Base-by-base conservation (phyloP, 2,329 filamentous ascomycete genomes). In the Cryphonectria carpinicola region DNA sequence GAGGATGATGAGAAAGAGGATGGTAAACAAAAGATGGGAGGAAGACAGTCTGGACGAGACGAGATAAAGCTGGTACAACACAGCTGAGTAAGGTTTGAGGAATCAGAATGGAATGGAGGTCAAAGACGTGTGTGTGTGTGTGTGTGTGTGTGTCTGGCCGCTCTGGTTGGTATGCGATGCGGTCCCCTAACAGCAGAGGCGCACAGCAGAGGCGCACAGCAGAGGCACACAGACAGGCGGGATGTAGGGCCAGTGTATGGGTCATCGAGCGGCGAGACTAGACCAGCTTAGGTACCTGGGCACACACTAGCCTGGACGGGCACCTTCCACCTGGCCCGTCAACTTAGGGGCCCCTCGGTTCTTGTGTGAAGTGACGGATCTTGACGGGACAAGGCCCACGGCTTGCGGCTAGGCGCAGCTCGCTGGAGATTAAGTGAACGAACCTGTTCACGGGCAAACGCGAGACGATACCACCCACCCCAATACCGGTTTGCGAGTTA, bases 321-420 rank as follows among this genome's bases (percentile, higher is more conserved):
- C 25, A 52, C 63, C 32, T 65, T n/a, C 63, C 43, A 49, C 63
- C 32, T 65, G 41, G 41, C 32, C 25, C 52, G 41, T 65, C 41
- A 25, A 49, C 46, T 43, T 46, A 35, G 41, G 39, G 39, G 25
- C n/a, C 19, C 25, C 43, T 65, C 25, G 63, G 28, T 22, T 65
- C 41, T 28, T 49, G 43, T 37, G 63, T 49, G 43, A 65, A 43
- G 61, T 64, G 43, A 65, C 41, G 28, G 63, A 52, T 52, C 41
- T 39, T 52, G 63, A 65, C 43, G 43, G 63, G 63, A 52, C 41
- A 43, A n/a, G 63, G 41, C 22, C 43, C 39, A 65, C 63, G 63
- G 43, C 19, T 52, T 43, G 63, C 70, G 67, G 67, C 49, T 69
- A 43, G 49, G 37, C 49, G 68, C 61, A 60, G 56, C 19, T 41